Conservation (phyloP, 192 early-diverging fungal species). For the Umbelopsis sp. region DNA sequence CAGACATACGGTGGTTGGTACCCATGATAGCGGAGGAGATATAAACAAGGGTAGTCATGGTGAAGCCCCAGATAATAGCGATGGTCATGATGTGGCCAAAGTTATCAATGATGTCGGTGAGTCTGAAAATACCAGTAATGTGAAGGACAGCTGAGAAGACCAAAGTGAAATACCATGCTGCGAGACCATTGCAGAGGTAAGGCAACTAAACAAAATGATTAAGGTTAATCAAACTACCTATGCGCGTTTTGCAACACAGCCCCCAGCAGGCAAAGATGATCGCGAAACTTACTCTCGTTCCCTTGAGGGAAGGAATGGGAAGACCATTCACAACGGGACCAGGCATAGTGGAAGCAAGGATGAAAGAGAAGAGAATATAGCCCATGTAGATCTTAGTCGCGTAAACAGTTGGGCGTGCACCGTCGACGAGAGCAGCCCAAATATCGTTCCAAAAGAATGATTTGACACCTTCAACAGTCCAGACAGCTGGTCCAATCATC, state of each 20-base stretch:
- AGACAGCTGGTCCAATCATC: constrained; percentile 39
- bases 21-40: constrained; percentile 29
- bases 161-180: constrained; percentile 51
- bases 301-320: constrained; percentile 66
- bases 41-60: constrained; percentile 43
- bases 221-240: neutral
- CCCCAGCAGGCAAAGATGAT: neutral
- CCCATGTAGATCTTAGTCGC: constrained; percentile 61
- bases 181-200: constrained; percentile 57
- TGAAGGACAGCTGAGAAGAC: constrained; percentile 47
- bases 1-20: constrained; percentile 57
- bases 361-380: constrained; percentile 59
- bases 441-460: constrained; percentile 46
- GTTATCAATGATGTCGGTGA: constrained; percentile 56
- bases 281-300: constrained; percentile 32
- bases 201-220: constrained; percentile 35
- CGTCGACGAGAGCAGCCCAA: constrained; percentile 46
- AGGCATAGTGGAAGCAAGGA: constrained; percentile 64
- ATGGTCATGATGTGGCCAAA: constrained; percentile 59
- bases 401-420: constrained; percentile 56
- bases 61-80: constrained; percentile 52
- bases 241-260: no score
- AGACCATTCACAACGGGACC: constrained; percentile 68
- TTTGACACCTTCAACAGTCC: constrained; percentile 41
- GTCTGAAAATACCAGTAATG: constrained; percentile 42